Conservation (phyloP, 495 filamentous ascomycete genomes). For the Acidiella bohemica region DNA sequence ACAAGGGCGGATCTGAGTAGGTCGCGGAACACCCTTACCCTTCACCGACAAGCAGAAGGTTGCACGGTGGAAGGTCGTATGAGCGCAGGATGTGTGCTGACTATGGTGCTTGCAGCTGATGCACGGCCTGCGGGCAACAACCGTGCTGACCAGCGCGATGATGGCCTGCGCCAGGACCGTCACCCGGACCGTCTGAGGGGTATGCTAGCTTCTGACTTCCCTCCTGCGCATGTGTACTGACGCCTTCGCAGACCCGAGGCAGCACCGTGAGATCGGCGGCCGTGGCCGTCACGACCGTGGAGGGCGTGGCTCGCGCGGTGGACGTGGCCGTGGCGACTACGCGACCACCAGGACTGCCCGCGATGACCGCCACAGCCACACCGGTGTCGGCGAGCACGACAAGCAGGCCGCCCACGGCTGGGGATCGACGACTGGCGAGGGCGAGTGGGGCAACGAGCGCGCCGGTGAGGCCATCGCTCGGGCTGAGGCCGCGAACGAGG, state of each 20-base stretch:
- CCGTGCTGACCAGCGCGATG: constrained; percentile 66
- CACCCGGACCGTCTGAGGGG: constrained; percentile 31
- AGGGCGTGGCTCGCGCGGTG: constrained; percentile 35
- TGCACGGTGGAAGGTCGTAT: too few relatives aligned
- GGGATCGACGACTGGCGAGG: constrained; percentile 67
- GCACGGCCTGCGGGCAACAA: constrained; percentile 63
- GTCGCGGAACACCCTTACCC: too few relatives aligned
- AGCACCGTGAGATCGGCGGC: constrained; percentile 29
- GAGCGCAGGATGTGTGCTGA: too few relatives aligned
- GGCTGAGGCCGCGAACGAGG: constrained; percentile 25
- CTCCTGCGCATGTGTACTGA: constrained; percentile 4
- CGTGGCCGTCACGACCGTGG: constrained; percentile 45
- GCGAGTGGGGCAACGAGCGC: constrained; percentile 76
- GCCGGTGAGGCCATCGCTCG: constrained; percentile 76
- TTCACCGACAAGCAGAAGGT: too few relatives aligned
- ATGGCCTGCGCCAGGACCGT: constrained; percentile 41
- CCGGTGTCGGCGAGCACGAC: constrained; percentile 61
- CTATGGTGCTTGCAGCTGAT: neutral
- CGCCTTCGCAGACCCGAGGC: constrained; percentile 14
- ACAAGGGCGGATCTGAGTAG: constrained; percentile 74
- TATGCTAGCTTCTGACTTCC: constrained; percentile 26
- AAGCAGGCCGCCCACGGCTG: constrained; percentile 88
- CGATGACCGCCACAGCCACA: constrained; percentile 76
- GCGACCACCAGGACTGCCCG: constrained; percentile 9
- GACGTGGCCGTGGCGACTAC: constrained; percentile 27